Percentiles rank a stretch among this genome's conserved stretches.
Evolutionary conservation across 805 yeast genomes (phyloP).

Genomic region (Myxozyma mucilagina): DNA sequence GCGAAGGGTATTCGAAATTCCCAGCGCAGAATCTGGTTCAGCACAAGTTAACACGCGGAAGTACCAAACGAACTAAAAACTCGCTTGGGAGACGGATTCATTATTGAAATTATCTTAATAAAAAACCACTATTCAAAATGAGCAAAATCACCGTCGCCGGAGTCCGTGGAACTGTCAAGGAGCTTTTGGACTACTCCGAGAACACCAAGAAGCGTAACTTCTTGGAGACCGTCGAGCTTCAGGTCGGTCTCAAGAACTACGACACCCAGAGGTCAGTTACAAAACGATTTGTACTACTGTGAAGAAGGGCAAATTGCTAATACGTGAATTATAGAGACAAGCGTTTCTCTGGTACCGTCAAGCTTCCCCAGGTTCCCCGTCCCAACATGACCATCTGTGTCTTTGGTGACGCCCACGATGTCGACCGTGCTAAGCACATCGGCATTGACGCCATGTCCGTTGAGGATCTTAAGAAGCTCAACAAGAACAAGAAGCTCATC

Average conservation of each 20-base stretch:
- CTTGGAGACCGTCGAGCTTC: slow-evolving; percentile 99
- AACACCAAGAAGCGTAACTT: slow-evolving; percentile 98
- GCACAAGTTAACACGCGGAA: slow-evolving; percentile 10
- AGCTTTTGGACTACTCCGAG: slow-evolving; percentile 83
- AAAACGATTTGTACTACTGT: neutral
- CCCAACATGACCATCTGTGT: slow-evolving; percentile 99
- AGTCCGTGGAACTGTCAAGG: slow-evolving; percentile 95
- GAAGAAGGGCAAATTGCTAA: neutral
- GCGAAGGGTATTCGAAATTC: no score
- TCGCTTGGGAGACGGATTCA: slow-evolving; percentile 34
- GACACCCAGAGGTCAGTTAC: slow-evolving; percentile 83
- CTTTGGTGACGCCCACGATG: slow-evolving; percentile 99
- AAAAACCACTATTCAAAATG: slow-evolving; percentile 11
- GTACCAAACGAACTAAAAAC: slow-evolving; percentile 23
- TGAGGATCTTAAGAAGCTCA: slow-evolving; percentile 98
- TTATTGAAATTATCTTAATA: neutral
- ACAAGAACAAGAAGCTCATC: slow-evolving; percentile 99
- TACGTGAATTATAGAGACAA: slow-evolving; percentile 62
- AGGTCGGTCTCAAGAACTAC: slow-evolving; percentile 99
- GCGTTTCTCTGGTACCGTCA: slow-evolving; percentile 99
- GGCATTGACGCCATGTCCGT: slow-evolving; percentile 99
- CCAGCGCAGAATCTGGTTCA: no score
- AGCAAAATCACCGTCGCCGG: slow-evolving; percentile 80
- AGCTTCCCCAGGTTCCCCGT: slow-evolving; percentile 98
- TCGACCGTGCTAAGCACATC: slow-evolving; percentile 99